Conservation (phyloP, 2,329 filamentous ascomycete genomes). For the Apiospora koreana region DNA sequence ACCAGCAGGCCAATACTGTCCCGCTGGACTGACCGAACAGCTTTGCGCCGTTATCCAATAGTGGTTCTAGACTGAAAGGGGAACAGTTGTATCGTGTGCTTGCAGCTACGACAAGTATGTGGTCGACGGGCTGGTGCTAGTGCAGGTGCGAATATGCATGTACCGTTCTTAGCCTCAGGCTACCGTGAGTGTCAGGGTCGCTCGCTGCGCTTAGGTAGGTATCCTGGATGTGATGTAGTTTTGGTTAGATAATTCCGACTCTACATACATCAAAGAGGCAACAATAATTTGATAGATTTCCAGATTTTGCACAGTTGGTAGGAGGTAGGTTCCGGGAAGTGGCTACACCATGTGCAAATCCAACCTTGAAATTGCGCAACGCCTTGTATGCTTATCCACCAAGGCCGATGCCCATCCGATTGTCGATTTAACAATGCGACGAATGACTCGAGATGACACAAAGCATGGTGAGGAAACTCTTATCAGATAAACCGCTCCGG, state of each 20-base stretch:
- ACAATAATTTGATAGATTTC: not conserved
- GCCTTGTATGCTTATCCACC: not conserved
- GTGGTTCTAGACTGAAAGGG: not conserved
- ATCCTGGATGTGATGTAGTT: not conserved
- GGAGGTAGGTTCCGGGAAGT: not conserved
- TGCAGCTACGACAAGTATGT: not conserved
- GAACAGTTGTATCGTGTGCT: conserved; percentile 2
- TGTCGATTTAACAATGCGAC: not conserved
- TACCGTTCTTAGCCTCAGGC: not conserved
- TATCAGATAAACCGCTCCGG: not conserved
- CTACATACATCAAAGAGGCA: not conserved
- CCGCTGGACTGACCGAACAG: conserved; percentile 7
- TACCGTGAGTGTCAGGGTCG: not conserved
- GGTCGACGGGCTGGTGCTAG: conserved; percentile 5
- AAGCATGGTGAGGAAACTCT: not conserved
- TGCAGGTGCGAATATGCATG: conserved; percentile 6
- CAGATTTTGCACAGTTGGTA: too few species aligned
- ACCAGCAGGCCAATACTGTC: conserved; percentile 6
- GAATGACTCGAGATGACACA: conserved; percentile 2
- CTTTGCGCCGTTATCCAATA: conserved; percentile 2
- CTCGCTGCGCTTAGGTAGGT: not conserved
- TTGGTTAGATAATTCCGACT: not conserved
- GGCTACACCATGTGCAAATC: not conserved
- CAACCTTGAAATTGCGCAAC: not conserved
- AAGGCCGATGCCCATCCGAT: not conserved